These are phyloP conservation scores for Sclerotinia minor DNA, from an alignment of 2,329 filamentous ascomycete genomes.

Conservation along the genomic window DNA sequence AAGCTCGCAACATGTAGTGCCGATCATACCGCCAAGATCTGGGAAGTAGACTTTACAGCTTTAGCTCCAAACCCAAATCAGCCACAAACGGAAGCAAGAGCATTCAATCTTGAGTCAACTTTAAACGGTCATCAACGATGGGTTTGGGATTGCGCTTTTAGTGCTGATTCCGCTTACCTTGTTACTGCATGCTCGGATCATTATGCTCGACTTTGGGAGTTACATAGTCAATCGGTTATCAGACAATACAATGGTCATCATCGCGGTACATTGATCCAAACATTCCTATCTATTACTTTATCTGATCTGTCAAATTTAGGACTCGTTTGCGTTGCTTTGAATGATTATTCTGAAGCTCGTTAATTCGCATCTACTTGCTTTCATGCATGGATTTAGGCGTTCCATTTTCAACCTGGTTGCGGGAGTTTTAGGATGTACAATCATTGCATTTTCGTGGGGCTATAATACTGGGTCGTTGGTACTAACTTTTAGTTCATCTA, in stretches of 20 bases:
- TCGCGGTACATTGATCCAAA: slow-evolving; percentile 52
- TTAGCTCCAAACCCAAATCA: slow-evolving; percentile 42
- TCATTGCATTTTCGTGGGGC: not conserved
- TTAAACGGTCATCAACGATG: slow-evolving; percentile 72
- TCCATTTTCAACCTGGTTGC: slow-evolving; percentile 3
- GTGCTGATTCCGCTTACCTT: slow-evolving; percentile 70
- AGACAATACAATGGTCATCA: slow-evolving; percentile 76
- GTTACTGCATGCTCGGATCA: slow-evolving; percentile 75
- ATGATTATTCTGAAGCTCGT: slow-evolving; percentile 54
- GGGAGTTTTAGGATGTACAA: slow-evolving; percentile 20
- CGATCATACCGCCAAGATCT: slow-evolving; percentile 88
- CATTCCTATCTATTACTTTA: not conserved
- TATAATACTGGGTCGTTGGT: not conserved
- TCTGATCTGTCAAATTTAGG: slow-evolving; percentile 17
- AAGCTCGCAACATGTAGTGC: slow-evolving; percentile 74
- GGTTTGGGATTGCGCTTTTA: slow-evolving; percentile 80
- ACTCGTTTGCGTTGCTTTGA: slow-evolving; percentile 67
- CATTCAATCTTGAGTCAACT: slow-evolving; percentile 67
- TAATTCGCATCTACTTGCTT: slow-evolving; percentile 22
- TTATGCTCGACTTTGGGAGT: slow-evolving; percentile 71
- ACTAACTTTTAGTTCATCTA: not conserved
- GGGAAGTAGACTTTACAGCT: slow-evolving; percentile 78
- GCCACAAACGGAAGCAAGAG: slow-evolving; percentile 46
- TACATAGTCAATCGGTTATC: slow-evolving; percentile 68
- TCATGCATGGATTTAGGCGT: slow-evolving; percentile 20